A percentile compares a stretch with the other conserved stretches of the same genome.
Conservation (phyloP, 1,139 yeast species). For the Kodamaea sp. region DNA sequence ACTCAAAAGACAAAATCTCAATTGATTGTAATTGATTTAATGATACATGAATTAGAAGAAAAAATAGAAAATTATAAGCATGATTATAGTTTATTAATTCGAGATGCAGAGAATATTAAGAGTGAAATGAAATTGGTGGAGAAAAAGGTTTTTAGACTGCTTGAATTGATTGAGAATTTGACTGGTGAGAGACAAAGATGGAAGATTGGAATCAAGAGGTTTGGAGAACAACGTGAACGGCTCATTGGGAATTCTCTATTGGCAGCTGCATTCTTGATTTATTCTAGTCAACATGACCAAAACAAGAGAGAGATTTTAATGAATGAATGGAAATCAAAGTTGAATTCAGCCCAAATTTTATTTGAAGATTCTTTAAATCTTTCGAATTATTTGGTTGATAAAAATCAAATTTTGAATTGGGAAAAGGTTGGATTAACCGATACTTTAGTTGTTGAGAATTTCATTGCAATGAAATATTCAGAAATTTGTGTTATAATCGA, state of each 20-base stretch:
- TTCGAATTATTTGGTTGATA: conserved; percentile 36
- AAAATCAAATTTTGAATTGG: conserved; percentile 49
- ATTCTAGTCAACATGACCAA: conserved; percentile 62
- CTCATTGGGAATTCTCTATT: conserved; percentile 66
- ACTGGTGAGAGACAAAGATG: conserved; percentile 74
- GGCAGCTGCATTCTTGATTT: conserved; percentile 58
- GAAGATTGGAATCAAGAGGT: conserved; percentile 54
- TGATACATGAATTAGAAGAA: conserved; percentile 71
- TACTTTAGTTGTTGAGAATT: conserved; percentile 60
- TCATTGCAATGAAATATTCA: conserved; percentile 46
- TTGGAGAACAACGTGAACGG: conserved; percentile 42
- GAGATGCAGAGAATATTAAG: conserved; percentile 76
- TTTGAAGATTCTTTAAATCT: conserved; percentile 38
- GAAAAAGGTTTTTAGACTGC: conserved; percentile 59
- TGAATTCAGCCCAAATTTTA: conserved; percentile 37
- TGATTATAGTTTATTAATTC: conserved; percentile 66
- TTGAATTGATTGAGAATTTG: conserved; percentile 58
- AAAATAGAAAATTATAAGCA: conserved; percentile 67
- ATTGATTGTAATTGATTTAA: conserved; percentile 72
- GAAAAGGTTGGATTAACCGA: conserved; percentile 54
- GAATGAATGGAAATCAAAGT: conserved; percentile 37
- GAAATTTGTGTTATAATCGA: conserved; percentile 62
- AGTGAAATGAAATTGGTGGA: conserved; percentile 64
- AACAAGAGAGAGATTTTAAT: conserved; percentile 39
- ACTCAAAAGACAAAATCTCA: conserved; percentile 62